Percentiles rank a stretch among this genome's conserved stretches.
These are phyloP conservation scores for Pseudocercospora eumusae DNA, from an alignment of 2,329 filamentous ascomycete genomes.

Conservation along the genomic window DNA sequence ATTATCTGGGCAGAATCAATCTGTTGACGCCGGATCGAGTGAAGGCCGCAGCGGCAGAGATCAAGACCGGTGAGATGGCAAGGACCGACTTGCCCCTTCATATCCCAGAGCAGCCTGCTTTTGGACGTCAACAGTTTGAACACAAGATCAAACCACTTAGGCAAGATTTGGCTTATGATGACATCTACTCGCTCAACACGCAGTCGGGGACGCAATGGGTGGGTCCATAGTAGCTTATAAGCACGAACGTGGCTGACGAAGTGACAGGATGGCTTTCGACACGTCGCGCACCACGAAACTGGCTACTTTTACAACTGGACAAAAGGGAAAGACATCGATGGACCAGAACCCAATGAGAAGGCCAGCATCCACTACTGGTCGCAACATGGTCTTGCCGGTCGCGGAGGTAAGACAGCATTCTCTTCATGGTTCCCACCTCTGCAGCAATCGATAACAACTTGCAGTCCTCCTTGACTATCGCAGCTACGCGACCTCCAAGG, in stretches of 20 bases:
- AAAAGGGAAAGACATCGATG: conserved; percentile 46
- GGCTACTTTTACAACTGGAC: conserved; percentile 47
- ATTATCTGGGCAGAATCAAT: conserved; percentile 57
- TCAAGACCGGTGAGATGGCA: conserved; percentile 58
- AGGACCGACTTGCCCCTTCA: conserved; percentile 58
- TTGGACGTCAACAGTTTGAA: conserved; percentile 55
- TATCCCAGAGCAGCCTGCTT: conserved; percentile 55
- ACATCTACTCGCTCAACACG: conserved; percentile 48
- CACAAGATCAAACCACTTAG: conserved; percentile 55
- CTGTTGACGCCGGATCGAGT: conserved; percentile 59
- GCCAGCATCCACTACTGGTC: conserved; percentile 51
- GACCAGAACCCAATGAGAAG: conserved; percentile 46
- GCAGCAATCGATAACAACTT: neutral
- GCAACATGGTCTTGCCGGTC: conserved; percentile 48
- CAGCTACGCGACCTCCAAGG: conserved; percentile 45
- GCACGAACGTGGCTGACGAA: neutral
- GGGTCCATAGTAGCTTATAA: neutral
- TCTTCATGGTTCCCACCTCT: neutral
- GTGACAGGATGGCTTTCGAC: conserved; percentile 45
- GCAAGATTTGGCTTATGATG: conserved; percentile 45
- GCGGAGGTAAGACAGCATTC: conserved; percentile 34
- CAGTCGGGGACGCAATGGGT: conserved; percentile 49
- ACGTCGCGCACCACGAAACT: conserved; percentile 45
- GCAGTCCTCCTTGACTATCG: conserved; percentile 48
- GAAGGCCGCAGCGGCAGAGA: conserved; percentile 55